Conservation (phyloP, 2,329 filamentous ascomycete species). For the Paecilomyces fulvus region DNA sequence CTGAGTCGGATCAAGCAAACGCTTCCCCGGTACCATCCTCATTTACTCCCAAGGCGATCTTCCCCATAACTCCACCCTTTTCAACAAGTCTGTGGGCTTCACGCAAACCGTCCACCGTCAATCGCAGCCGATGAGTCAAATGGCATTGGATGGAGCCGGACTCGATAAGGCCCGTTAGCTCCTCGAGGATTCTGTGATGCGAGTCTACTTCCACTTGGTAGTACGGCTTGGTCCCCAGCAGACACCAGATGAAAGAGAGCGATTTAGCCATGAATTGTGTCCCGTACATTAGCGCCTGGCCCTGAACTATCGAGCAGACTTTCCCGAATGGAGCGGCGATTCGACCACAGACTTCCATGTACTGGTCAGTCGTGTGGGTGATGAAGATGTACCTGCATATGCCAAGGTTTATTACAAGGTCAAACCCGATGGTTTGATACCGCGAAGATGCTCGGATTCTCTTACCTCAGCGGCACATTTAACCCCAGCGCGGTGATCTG, state of each 20-base stretch:
- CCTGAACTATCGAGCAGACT: constrained; percentile 40
- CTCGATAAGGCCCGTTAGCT: constrained; percentile 27
- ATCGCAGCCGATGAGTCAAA: constrained; percentile 25
- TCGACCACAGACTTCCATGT: constrained; percentile 29
- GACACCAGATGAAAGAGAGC: constrained; percentile 35
- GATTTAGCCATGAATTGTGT: constrained; percentile 41
- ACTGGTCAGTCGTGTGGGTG: constrained; percentile 34
- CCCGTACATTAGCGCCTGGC: constrained; percentile 36
- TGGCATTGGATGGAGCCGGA: constrained; percentile 31
- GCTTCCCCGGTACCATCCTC: not conserved
- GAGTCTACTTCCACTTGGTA: constrained; percentile 31
- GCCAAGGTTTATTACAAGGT: constrained; percentile 14
- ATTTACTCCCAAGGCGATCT: not conserved
- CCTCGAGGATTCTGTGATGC: constrained; percentile 32
- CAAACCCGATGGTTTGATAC: not conserved
- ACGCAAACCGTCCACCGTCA: constrained; percentile 30
- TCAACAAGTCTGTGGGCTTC: constrained; percentile 34
- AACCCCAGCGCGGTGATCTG: not conserved
- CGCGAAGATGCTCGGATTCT: not conserved
- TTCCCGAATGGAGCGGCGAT: constrained; percentile 39
- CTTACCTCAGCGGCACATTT: not conserved
- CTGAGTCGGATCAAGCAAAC: not conserved
- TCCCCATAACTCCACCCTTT: constrained; percentile 23
- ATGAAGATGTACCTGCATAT: constrained; percentile 37
- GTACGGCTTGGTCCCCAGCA: constrained; percentile 35